Base-by-base conservation (phyloP, 768 basidiomycete genomes). In the Leccinum arenicola region DNA sequence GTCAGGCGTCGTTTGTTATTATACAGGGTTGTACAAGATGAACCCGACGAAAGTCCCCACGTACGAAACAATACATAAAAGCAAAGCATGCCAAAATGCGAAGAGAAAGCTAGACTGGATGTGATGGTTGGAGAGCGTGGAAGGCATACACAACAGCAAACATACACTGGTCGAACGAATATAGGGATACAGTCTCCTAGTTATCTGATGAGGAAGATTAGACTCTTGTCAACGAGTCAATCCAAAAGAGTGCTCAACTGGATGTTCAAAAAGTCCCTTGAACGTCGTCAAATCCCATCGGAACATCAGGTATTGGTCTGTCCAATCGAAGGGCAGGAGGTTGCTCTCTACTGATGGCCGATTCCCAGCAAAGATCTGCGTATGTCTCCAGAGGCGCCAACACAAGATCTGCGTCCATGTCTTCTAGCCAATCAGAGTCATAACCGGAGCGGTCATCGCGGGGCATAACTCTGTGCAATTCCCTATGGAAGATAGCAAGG, bases 401-500 rank as follows among this genome's bases (percentile, higher is more conserved):
- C 11, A 73, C 64, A 31, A 73, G 59, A 51, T 74, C 72, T 17
- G 45, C 58, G 43, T 73, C 72, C 52, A 73, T 23, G 2, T 63
- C 64, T 45, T 66, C 70, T 25, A 73, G 50, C 72, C 72, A 73
- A 29, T 64, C 62, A 23, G 63, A 54, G 15, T 60, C 57, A 54
- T 74, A 73, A 31, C 48, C 45, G 17, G 55, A 8, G 17, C 58
- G 53, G 35, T 49, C 25, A 31, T 35, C 36, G 17, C 38, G 54
- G 21, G 72, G 67, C 6, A 73, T 54, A 23, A 57, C 61, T 33
- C 74, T 63, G 19, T 60, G 65, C 23, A 73, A 55, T 38, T 73
- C 72, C 6, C 67, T 61, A 53, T 75, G 62, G 54, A 75, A 75
- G 19, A 75, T 47, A n/a, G 62, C 61, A 4, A 73, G 68, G n/a